Conservation (phyloP, 2,329 filamentous ascomycete genomes). For the Aspergillaceae sp. region DNA sequence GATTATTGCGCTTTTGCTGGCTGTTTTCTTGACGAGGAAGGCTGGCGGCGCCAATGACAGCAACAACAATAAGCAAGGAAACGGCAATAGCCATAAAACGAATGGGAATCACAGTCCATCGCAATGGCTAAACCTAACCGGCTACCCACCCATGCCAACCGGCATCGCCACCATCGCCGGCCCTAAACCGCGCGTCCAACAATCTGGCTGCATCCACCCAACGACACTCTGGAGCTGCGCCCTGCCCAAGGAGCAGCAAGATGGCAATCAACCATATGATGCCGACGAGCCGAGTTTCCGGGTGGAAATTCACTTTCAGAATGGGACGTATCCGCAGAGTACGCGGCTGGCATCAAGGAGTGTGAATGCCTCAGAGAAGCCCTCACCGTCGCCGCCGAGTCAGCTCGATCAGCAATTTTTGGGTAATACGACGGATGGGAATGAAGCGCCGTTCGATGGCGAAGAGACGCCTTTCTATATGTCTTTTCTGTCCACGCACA, state of each 20-base stretch:
- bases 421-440: conserved; percentile 74
- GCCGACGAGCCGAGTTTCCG: conserved; percentile 68
- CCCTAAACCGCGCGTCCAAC: conserved; percentile 56
- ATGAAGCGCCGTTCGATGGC: conserved; percentile 64
- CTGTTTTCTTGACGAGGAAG: conserved; percentile 47
- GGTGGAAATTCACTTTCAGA: conserved; percentile 60
- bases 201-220: conserved; percentile 61
- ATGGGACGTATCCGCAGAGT: conserved; percentile 51
- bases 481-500: conserved; percentile 49
- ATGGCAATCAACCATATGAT: conserved; percentile 53
- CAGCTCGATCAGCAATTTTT: conserved; percentile 69
- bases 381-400: conserved; percentile 40
- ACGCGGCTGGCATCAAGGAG: conserved; percentile 45
- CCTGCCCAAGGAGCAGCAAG: conserved; percentile 68
- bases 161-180: conserved; percentile 72
- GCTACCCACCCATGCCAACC: conserved; percentile 77
- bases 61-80: no score
- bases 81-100: neutral
- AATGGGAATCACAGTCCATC: conserved; percentile 7
- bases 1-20: conserved; percentile 49
- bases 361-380: conserved; percentile 28
- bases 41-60: conserved; percentile 17
- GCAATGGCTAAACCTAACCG: conserved; percentile 74
- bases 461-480: conserved; percentile 87
- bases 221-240: conserved; percentile 78